Base-by-base conservation (phyloP, 1,284 basidiomycete species). In the Cryptococcus maquisensis region DNA sequence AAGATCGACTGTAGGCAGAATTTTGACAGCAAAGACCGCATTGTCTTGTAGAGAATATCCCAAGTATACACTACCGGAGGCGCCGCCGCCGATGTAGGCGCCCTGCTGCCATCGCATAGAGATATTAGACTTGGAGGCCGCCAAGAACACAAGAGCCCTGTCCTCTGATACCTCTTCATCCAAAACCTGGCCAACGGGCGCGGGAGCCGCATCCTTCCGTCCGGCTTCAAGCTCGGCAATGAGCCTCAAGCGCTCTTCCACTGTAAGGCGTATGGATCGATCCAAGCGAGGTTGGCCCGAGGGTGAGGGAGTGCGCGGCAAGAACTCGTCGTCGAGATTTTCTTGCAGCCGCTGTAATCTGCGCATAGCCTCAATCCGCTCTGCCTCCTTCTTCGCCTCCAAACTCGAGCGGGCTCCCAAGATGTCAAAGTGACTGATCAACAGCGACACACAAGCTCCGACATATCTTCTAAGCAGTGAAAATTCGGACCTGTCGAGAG, bases 31-130 rank as follows among this genome's bases (percentile, higher is more conserved):
- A 93, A 99, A 98, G 55, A 98, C 85, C 37, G 90, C 89, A 48
- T 95, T 93, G 1, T 91, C 88, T 72, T 98, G 96, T 55, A 98
- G 82, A 72, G 98, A 98, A 77, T 98, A 90, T 20, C 94, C 96
- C 41, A 92, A 83, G 74, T 98, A 99, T n/a, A 99, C 96, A 12
- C 88, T 91, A 20, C 94, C 94, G 71, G 97, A 98, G 9, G 96
- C 95, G 21, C 96, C 96, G 35, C 93, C 87, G 48, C 96, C 96
- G 65, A 99, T 97, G 77, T 97, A 98, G 52, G 88, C 86, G 35
- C 95, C 94, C 75, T 98, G 96, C 75, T 98, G 96, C 96, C 96
- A 99, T 32, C 92, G 86, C 61, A 98, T 88, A 4, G 93, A 92
- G 58, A 98, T 92, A 66, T 95, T 96, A 45, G 92, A 94, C 48